Evolutionary conservation across 345 rosid species (phyloP).

Genomic region (Angophora floribunda): DNA sequence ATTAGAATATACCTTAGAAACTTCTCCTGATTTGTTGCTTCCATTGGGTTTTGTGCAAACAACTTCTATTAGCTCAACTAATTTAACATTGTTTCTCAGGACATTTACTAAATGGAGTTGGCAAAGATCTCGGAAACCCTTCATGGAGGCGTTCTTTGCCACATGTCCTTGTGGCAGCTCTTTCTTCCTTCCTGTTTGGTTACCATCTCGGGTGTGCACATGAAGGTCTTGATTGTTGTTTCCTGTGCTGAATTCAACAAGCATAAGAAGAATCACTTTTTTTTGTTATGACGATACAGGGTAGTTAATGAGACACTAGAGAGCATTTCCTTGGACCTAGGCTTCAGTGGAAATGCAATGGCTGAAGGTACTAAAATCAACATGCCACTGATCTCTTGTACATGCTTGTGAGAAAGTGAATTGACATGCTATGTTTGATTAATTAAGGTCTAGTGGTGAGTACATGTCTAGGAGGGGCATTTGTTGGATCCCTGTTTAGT

Average conservation of each 20-base stretch:
- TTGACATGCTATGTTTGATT: not conserved
- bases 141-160: conserved; percentile 77
- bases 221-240: not conserved
- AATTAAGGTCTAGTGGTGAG: conserved; percentile 86
- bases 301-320: conserved; percentile 91
- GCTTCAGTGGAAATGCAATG: conserved; percentile 71
- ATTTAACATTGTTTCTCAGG: conserved; percentile 23
- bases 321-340: conserved; percentile 80
- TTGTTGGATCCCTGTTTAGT: conserved; percentile 74
- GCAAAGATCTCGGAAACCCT: conserved; percentile 59
- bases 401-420: not conserved
- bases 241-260: not conserved
- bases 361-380: conserved; percentile 58
- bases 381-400: not conserved
- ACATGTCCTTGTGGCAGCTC: conserved; percentile 66
- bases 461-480: conserved; percentile 90
- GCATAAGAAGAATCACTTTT: not conserved
- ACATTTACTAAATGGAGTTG: conserved; percentile 34
- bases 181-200: conserved; percentile 75
- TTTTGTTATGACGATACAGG: conserved; percentile 29
- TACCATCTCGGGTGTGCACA: conserved; percentile 78
- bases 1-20: not conserved
- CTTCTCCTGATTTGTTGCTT: not conserved
- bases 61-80: not conserved
- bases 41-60: not conserved